Base-by-base conservation (phyloP, 805 yeast genomes). In the Komagataella ulmi region DNA sequence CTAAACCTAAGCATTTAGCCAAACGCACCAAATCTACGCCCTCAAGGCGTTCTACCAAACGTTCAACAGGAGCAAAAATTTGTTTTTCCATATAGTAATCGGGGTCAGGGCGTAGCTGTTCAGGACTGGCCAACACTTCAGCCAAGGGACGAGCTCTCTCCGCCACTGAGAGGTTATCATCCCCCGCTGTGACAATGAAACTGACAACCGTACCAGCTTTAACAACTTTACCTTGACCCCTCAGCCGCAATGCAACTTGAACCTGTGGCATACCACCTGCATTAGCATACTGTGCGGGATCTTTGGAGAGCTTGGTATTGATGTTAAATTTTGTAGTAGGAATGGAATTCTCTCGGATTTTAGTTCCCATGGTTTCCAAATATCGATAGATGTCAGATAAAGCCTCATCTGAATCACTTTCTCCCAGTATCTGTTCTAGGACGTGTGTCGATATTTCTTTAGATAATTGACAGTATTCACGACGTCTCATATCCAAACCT, bases 401-500 rank as follows among this genome's bases (percentile, higher is more conserved):
- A 0, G 93, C 88, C 30, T 79, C 81, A 58, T 88, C 91, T 1
- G 89, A 81, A 56, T 88, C 96, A 24, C 70, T 68, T 55, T 84
- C 88, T 7, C 85, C 76, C 18, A 91, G 71, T 47, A 91, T 70
- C 56, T 83, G 79, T 57, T 83, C 73, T 59, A 93, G 73, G 5
- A 88, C 86, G 64, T 74, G 81, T 6, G 81, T 79, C 1, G 97
- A 88, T 5, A 86, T 79, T 51, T 91, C 96, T 64, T 90, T 93
- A 1, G 98, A 88, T 49, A 93, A 69, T 49, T 89, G 95, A 70
- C 97, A 88, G 65, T 78, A 93, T 67, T 93, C 99, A 73, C 99
- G 88, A 66, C 99, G 89, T 62, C 79, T 82, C 95, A 93, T 83
- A 71, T 93, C 99, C 49, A 93, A 76, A 61, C 99, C 99, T 65